Evolutionary conservation across 1,284 basidiomycete genomes (phyloP).

Genomic region (Sporisorium exsertum): DNA sequence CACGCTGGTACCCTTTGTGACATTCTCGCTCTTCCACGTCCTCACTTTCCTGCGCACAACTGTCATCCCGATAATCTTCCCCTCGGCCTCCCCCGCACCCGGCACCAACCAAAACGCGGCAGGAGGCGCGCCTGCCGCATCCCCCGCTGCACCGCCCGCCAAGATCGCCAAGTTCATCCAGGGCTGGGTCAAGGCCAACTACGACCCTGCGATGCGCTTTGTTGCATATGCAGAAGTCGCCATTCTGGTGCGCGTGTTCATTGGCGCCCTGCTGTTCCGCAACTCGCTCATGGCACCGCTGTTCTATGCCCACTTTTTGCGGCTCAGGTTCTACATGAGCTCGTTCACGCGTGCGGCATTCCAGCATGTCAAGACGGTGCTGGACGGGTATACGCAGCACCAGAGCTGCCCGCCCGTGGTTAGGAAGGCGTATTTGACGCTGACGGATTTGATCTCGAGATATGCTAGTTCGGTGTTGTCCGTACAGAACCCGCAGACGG

Average conservation of each 20-base stretch:
- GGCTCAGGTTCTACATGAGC: conserved; percentile 68
- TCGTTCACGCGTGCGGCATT: conserved; percentile 67
- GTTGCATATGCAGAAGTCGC: conserved; percentile 68
- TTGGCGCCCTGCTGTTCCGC: conserved; percentile 65
- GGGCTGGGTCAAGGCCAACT: conserved; percentile 69
- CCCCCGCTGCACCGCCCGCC: conserved; percentile 48
- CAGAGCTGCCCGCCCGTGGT: conserved; percentile 63
- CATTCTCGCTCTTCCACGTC: conserved; percentile 69
- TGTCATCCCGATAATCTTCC: conserved; percentile 57
- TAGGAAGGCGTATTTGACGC: conserved; percentile 62
- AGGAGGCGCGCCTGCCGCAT: conserved; percentile 24
- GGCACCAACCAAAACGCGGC: conserved; percentile 32
- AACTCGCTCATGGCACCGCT: conserved; percentile 66
- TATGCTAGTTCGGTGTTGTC: conserved; percentile 66
- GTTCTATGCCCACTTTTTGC: conserved; percentile 67
- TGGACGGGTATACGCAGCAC: conserved; percentile 61
- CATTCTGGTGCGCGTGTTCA: conserved; percentile 66
- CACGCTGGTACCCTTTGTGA: conserved; percentile 68
- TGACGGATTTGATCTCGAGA: conserved; percentile 63
- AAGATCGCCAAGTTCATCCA: conserved; percentile 66
- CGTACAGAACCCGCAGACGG: conserved; percentile 41
- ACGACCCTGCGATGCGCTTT: conserved; percentile 69
- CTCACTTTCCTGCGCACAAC: conserved; percentile 65
- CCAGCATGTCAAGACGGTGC: conserved; percentile 60
- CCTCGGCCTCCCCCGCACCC: conserved; percentile 44